Evolutionary conservation across 1,139 yeast genomes (phyloP).

Genomic region (Saccharomyces hybrid): DNA sequence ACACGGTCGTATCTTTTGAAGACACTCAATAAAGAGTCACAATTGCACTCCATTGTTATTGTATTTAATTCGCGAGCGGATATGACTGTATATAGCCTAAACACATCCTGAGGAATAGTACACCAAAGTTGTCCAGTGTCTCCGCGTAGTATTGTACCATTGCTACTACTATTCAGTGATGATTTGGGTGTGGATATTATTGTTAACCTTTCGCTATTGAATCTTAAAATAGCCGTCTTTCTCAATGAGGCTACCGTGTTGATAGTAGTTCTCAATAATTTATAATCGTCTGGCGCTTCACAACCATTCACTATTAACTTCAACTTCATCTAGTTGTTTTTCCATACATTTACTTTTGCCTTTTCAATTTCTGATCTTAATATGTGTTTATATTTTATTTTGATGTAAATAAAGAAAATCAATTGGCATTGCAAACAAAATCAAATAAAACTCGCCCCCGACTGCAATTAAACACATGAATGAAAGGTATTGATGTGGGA

Average conservation of each 20-base stretch:
- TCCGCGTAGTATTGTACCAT: slow-evolving; percentile 15
- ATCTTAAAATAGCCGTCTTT: slow-evolving; percentile 28
- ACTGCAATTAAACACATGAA: not conserved
- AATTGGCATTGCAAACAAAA: not conserved
- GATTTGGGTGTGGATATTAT: slow-evolving; percentile 29
- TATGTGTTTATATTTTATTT: not conserved
- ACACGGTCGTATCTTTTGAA: slow-evolving; percentile 27
- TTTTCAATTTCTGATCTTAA: not conserved
- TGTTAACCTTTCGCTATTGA: slow-evolving; percentile 25
- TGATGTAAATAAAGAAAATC: not conserved
- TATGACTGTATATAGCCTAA: slow-evolving; percentile 21
- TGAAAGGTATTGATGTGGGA: not conserved
- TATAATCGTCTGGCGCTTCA: slow-evolving; percentile 29
- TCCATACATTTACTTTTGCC: not conserved
- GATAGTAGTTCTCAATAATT: slow-evolving; percentile 27
- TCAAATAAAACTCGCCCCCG: not conserved
- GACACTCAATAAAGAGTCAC: slow-evolving; percentile 26
- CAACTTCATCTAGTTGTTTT: slow-evolving; percentile 21
- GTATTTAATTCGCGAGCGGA: slow-evolving; percentile 26
- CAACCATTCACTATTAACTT: slow-evolving; percentile 26
- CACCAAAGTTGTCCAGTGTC: slow-evolving; percentile 32
- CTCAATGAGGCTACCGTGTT: slow-evolving; percentile 29
- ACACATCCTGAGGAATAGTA: slow-evolving; percentile 29
- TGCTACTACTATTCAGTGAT: slow-evolving; percentile 6
- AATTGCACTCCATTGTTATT: slow-evolving; percentile 29